phyloP scores from a whole-genome alignment of 2,329 filamentous ascomycete species.

The Didymella pinodella region DNA sequence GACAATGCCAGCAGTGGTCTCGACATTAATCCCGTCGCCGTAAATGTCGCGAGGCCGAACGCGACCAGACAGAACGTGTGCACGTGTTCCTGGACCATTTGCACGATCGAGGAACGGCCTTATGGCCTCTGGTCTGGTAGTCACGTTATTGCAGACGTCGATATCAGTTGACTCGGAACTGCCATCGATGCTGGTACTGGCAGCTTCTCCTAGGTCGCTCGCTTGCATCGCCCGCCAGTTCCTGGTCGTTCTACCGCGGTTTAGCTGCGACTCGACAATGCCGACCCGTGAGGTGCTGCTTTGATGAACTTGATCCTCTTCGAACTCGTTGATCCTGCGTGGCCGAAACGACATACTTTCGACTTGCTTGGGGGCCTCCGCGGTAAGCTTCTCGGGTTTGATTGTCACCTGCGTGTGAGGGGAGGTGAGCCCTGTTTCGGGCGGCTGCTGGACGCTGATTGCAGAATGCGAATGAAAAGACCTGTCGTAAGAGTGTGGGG shows the following conservation, averaged over 20 bases:
- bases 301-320: slow-evolving; percentile 24
- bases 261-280: slow-evolving; percentile 35
- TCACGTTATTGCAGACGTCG: background rate
- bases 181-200: slow-evolving; percentile 9
- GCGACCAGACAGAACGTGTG: background rate
- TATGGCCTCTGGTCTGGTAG: background rate
- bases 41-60: background rate
- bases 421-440: background rate
- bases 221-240: slow-evolving; percentile 37
- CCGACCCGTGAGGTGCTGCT: slow-evolving; percentile 28
- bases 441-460: background rate
- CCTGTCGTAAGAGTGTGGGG: slow-evolving; percentile 13
- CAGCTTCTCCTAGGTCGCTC: slow-evolving; percentile 26
- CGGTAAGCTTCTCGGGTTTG: background rate
- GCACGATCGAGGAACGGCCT: background rate
- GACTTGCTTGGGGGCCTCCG: slow-evolving; percentile 10
- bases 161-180: background rate
- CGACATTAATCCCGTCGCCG: background rate
- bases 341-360: slow-evolving; percentile 43
- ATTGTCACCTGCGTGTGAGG: slow-evolving; percentile 22
- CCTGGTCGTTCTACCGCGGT: slow-evolving; percentile 29
- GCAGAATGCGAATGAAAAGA: background rate
- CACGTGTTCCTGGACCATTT: background rate
- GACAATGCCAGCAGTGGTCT: background rate
- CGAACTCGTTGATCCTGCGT: slow-evolving; percentile 25